A percentile compares a stretch with the other conserved stretches of the same genome.
Conservation (phyloP, 805 yeast species). For the Wickerhamiella galacta region DNA sequence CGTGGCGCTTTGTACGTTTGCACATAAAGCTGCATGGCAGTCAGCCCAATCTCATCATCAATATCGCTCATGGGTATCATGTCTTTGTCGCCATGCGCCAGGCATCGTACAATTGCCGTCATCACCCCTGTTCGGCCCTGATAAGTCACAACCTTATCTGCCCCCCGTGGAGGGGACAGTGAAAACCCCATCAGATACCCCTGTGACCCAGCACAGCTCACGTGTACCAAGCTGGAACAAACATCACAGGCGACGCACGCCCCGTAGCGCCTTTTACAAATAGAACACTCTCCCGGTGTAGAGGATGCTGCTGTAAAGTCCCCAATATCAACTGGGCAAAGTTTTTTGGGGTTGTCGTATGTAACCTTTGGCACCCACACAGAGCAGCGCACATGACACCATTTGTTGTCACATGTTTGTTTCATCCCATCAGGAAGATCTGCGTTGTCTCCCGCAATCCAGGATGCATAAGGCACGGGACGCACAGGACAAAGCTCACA, state of each 20-base stretch:
- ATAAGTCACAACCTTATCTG: constrained; percentile 6
- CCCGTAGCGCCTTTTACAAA: constrained; percentile 39
- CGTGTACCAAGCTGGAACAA: constrained; percentile 30
- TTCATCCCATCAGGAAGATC: constrained; percentile 50
- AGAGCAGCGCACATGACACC: constrained; percentile 71
- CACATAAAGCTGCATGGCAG: constrained; percentile 20
- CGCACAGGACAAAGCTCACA: constrained; percentile 51
- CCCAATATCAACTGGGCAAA: constrained; percentile 34
- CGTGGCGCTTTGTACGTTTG: constrained; percentile 12
- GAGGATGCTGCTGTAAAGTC: too few relatives aligned
- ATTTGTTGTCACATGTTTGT: constrained; percentile 45
- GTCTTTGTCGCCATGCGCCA: constrained; percentile 13
- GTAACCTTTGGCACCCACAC: constrained; percentile 32
- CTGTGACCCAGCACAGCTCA: constrained; percentile 40
- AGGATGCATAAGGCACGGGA: constrained; percentile 32
- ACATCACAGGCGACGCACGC: constrained; percentile 31
- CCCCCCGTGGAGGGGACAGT: constrained; percentile 14
- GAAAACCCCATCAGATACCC: constrained; percentile 40
- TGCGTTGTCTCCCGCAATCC: constrained; percentile 26
- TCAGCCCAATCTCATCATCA: constrained; percentile 11
- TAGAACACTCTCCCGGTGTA: constrained; percentile 15
- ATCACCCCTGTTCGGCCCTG: constrained; percentile 14
- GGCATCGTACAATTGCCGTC: constrained; percentile 20
- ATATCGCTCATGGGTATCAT: constrained; percentile 16
- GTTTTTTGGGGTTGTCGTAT: constrained; percentile 26